Conservation (phyloP, 2,329 filamentous ascomycete genomes). For the Xylaria hypoxylon region DNA sequence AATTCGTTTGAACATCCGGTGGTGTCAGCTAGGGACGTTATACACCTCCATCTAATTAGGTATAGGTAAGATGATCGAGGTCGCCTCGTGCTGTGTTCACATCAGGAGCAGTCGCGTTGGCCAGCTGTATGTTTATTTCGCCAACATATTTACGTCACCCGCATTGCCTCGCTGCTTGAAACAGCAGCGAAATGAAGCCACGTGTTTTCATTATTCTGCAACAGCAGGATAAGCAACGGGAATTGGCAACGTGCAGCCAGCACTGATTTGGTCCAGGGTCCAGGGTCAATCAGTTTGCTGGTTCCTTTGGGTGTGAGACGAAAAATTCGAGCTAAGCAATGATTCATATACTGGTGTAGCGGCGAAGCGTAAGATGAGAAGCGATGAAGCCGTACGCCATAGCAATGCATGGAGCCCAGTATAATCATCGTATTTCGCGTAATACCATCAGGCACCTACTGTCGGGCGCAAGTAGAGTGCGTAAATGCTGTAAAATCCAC, state of each 20-base stretch:
- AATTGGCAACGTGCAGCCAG: not conserved
- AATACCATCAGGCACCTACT: not conserved
- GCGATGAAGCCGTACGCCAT: not conserved
- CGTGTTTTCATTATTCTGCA: not conserved
- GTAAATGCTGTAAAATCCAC: slow-evolving; percentile 1
- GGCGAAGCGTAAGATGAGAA: not conserved
- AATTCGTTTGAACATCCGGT: not conserved
- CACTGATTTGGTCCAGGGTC: not conserved
- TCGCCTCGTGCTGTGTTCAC: not conserved
- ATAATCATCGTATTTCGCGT: not conserved
- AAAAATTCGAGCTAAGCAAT: not conserved
- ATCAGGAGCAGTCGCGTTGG: not conserved
- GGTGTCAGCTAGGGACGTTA: not conserved
- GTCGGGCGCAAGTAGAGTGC: slow-evolving; percentile 1
- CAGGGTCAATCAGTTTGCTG: not conserved
- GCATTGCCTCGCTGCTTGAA: not conserved
- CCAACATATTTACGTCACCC: not conserved
- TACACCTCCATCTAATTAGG: not conserved
- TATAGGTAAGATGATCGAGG: not conserved
- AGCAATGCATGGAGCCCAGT: not conserved
- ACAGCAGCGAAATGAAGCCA: not conserved
- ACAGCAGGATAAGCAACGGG: not conserved
- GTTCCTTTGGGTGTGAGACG: not conserved
- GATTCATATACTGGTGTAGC: not conserved
- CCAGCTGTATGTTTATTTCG: not conserved